phyloP scores from a whole-genome alignment of 2,329 filamentous ascomycete species.

The Sarocladiaceae sp. region DNA sequence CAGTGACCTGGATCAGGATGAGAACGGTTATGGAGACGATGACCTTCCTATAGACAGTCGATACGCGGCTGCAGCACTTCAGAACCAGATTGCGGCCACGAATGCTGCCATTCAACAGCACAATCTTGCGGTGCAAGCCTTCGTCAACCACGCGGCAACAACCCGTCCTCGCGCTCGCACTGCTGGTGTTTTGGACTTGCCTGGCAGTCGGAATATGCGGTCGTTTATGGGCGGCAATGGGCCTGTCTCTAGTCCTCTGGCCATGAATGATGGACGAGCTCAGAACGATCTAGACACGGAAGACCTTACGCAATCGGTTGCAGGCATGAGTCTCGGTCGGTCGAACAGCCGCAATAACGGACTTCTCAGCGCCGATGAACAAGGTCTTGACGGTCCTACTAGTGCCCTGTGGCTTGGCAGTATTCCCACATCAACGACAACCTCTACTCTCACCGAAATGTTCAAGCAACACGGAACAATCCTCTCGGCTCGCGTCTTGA shows the following conservation, averaged over 20 bases:
- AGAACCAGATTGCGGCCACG: constrained; percentile 57
- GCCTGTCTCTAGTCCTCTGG: constrained; percentile 69
- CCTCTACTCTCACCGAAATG: constrained; percentile 90
- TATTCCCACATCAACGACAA: constrained; percentile 94
- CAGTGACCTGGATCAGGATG: constrained; percentile 73
- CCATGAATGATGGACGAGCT: constrained; percentile 68
- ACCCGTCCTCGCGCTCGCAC: constrained; percentile 86
- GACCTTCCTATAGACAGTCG: not conserved
- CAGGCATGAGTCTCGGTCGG: constrained; percentile 68
- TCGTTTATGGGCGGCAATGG: constrained; percentile 71
- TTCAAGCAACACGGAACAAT: constrained; percentile 93
- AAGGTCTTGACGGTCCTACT: constrained; percentile 81
- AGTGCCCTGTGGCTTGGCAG: constrained; percentile 95
- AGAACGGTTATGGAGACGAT: constrained; percentile 18
- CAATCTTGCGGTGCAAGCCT: constrained; percentile 89
- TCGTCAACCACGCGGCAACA: constrained; percentile 56
- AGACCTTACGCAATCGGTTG: constrained; percentile 76
- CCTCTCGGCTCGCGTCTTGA: constrained; percentile 85
- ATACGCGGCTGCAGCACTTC: constrained; percentile 48
- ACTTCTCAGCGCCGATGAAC: constrained; percentile 70
- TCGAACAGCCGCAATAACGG: constrained; percentile 63
- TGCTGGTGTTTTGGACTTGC: constrained; percentile 84
- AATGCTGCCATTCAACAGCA: constrained; percentile 78
- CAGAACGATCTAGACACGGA: constrained; percentile 75
- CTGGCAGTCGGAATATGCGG: constrained; percentile 60